Base-by-base conservation (phyloP, 257 asterid species). In the Lycium barbarum region DNA sequence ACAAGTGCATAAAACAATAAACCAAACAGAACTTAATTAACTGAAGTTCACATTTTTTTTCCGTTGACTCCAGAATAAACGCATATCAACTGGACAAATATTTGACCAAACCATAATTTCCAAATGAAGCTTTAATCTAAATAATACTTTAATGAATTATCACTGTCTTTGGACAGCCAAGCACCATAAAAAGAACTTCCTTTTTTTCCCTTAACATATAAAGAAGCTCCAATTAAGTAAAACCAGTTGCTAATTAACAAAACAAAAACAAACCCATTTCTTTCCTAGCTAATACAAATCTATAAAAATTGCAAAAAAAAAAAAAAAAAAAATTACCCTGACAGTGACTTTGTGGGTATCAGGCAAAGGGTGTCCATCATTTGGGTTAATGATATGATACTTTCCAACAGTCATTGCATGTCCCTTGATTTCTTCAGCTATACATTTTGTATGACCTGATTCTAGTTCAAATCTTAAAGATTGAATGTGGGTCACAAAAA, bases 341-440 rank as follows among this genome's bases (percentile, higher is more conserved):
- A 95, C 97, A 74, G 97, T 91, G 89, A 95, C 63, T 91, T 89
- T 96, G 88, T 96, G 98, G 38, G 98, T 91, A 53, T 96, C 98
- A 9, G 97, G 98, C 10, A 95, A 88, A 89, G 98, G 96, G 40
- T 83, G 85, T 22, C 94, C 98, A 10, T 95, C 98, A 59, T 84
- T 89, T 80, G 95, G 93, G 86, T 95, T 95, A 49, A 96, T 94
- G 78, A 93, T 86, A 33, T 92, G 95, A 85, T 96, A 96, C 58
- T 95, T 96, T 70, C 98, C 98, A 40, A 96, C 98, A 61, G 98
- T 93, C 99, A 96, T 96, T 33, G 97, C 89, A 88, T 91, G 92
- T 81, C 92, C 87, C 91, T 93, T 94, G 86, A 96, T 92, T 53
- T 96, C 98, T 90, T 96, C 99, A 58, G 98, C 85, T 91, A 96